Evolutionary conservation across 176 grass and related monocot genomes (phyloP), one percentile per base, ranked within the genome.

Genomic region (Saccharum spontaneum): DNA sequence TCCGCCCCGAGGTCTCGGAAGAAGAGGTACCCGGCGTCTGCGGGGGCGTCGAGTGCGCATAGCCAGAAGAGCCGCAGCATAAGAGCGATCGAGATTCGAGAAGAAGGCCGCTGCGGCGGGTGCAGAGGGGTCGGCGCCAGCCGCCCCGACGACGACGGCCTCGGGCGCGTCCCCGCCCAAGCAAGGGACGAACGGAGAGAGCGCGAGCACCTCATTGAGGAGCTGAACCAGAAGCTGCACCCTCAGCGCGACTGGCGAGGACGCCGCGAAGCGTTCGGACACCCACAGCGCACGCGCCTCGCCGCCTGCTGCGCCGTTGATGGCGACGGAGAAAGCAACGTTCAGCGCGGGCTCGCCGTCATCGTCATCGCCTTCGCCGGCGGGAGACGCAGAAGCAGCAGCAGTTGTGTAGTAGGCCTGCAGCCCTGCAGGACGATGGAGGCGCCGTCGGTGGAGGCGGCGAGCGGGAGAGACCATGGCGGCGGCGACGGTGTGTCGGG

Each of bases 41-140:
- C 84, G 3, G 95, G 92, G 41, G 91, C 83, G 39, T 98, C 90
- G 36, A 71, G 48, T 4, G 92, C 90, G 62, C 95, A 95, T 37
- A 90, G 26, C 90, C 90, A 98, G 89, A 98, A 98, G 43, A 98
- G 73, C 4, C 95, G 92, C 77, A 98, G 85, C 3, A 98, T 87
- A 5, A 98, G 87, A 0, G 84, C 86, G 10, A 94, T 79, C 8
- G 78, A n/a, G n/a, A n/a, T n/a, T n/a, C n/a, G n/a, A 86, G 87
- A 98, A 89, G 79, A 98, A 88, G 30, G 86, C 83, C 28, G 28
- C 28, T 2, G 74, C 61, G 26, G 83, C 38, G 9, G 71, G 67
- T 0, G 61, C 31, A 8, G 87, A 74, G 16, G 67, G 81, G 61
- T 87, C 79, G 36, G 57, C 73, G 28, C 49, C 82, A 0, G 40